Conservation (phyloP, 768 basidiomycete genomes). For the Auricularia heimuer region DNA sequence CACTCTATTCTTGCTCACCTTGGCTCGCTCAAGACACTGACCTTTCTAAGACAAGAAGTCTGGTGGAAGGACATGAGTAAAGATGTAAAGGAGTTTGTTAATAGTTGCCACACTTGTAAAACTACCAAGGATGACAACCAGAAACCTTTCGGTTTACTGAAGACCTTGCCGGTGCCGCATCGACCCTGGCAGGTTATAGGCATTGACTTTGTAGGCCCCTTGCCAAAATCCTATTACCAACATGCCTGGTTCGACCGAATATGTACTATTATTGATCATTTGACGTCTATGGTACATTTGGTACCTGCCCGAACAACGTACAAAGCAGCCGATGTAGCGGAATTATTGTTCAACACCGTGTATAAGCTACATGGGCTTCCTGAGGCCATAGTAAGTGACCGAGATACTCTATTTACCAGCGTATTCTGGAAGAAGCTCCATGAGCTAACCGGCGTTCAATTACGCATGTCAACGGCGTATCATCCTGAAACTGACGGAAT, state of each 20-base stretch:
- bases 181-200: conserved; percentile 18
- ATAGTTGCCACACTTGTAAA: too few relatives aligned
- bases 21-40: too few relatives aligned
- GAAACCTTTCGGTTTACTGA: too few relatives aligned
- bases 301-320: conserved; percentile 22
- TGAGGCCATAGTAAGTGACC: conserved; percentile 29
- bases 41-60: too few relatives aligned
- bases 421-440: conserved; percentile 15
- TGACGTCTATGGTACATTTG: conserved; percentile 18
- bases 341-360: conserved; percentile 24
- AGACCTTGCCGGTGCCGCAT: too few relatives aligned
- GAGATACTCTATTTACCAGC: conserved; percentile 34
- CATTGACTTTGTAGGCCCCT: conserved; percentile 15
- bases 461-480: conserved; percentile 29
- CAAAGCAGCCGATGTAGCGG: conserved; percentile 23
- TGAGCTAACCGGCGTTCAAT: neutral
- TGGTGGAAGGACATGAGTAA: too few relatives aligned
- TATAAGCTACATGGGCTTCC: conserved; percentile 33
- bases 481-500: conserved; percentile 35
- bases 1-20: too few relatives aligned
- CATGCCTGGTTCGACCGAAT: conserved; percentile 6
- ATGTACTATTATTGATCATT: conserved; percentile 17
- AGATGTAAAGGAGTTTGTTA: too few relatives aligned
- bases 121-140: too few relatives aligned
- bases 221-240: neutral